Conservation (phyloP, 805 yeast genomes). For the Schizosaccharomyces lindneri region DNA sequence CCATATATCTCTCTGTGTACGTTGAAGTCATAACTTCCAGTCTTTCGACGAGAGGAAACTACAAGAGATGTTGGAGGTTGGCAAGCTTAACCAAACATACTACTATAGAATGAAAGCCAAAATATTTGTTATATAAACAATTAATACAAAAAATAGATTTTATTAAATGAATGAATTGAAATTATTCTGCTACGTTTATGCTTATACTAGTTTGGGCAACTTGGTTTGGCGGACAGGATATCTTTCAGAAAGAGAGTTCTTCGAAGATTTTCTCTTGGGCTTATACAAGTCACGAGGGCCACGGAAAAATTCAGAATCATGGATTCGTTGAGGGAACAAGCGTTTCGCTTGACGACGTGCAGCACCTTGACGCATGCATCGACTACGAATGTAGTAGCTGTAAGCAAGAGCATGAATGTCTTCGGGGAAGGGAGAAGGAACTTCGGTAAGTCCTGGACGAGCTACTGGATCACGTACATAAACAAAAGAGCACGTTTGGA, state of each 20-base stretch:
- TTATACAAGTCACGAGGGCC: not conserved
- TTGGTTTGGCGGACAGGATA: not conserved
- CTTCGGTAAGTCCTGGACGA: conserved; percentile 89
- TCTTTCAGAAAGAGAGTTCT: not conserved
- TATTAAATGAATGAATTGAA: too few relatives aligned
- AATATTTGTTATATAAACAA: too few relatives aligned
- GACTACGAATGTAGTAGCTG: conserved; percentile 55
- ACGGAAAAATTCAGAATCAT: not conserved
- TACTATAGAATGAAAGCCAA: too few relatives aligned
- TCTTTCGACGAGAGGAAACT: too few relatives aligned
- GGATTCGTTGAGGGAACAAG: not conserved
- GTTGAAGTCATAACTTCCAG: too few relatives aligned
- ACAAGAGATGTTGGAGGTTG: too few relatives aligned
- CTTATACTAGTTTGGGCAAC: not conserved
- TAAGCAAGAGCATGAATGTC: conserved; percentile 79
- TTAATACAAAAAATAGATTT: too few relatives aligned
- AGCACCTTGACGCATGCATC: conserved; percentile 1
- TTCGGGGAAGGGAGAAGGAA: conserved; percentile 65
- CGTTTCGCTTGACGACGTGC: not conserved
- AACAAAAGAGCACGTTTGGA: conserved; percentile 84
- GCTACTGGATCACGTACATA: conserved; percentile 92
- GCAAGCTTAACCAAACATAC: too few relatives aligned
- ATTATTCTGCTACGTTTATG: too few relatives aligned
- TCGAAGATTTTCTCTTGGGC: not conserved
- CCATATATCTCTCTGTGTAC: too few relatives aligned